Evolutionary conservation across 1,284 basidiomycete species (phyloP).

Genomic region (Stereum hirsutum): DNA sequence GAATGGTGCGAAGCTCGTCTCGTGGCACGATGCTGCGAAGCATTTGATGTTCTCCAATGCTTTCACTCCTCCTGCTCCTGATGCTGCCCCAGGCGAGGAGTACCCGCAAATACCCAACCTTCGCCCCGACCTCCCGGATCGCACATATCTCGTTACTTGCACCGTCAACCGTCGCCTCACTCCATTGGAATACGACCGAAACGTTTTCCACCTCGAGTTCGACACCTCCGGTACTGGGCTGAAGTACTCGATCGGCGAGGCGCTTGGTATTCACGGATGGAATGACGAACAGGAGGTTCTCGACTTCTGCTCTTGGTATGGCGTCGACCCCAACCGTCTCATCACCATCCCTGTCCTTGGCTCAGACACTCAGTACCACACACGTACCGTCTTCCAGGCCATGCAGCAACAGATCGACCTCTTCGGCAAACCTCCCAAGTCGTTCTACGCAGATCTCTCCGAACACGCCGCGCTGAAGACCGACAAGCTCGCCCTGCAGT

Average conservation of each 20-base stretch:
- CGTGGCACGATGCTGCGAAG: conserved; percentile 86
- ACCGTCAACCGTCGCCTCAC: conserved; percentile 93
- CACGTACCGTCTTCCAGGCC: conserved; percentile 90
- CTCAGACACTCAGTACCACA: conserved; percentile 61
- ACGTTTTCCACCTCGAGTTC: conserved; percentile 98
- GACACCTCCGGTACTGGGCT: conserved; percentile 88
- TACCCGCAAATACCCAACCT: conserved; percentile 59
- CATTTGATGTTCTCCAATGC: conserved; percentile 83
- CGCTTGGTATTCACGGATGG: conserved; percentile 96
- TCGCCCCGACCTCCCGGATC: conserved; percentile 82
- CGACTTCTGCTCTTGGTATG: conserved; percentile 91
- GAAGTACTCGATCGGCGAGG: conserved; percentile 94
- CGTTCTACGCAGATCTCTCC: conserved; percentile 88
- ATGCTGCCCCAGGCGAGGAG: conserved; percentile 26
- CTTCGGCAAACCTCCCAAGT: conserved; percentile 93
- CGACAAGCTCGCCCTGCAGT: conserved; percentile 81
- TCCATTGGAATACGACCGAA: conserved; percentile 92
- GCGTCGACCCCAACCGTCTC: conserved; percentile 74
- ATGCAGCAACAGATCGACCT: conserved; percentile 96
- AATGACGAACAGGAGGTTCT: conserved; percentile 87
- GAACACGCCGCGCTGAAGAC: conserved; percentile 64
- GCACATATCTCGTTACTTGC: conserved; percentile 91
- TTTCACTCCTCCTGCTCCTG: conserved; percentile 46
- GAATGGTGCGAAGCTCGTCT: conserved; percentile 52
- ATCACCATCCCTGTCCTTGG: conserved; percentile 73